Conservation (phyloP, 1,284 basidiomycete genomes). For the Apiotrichum domesticum region DNA sequence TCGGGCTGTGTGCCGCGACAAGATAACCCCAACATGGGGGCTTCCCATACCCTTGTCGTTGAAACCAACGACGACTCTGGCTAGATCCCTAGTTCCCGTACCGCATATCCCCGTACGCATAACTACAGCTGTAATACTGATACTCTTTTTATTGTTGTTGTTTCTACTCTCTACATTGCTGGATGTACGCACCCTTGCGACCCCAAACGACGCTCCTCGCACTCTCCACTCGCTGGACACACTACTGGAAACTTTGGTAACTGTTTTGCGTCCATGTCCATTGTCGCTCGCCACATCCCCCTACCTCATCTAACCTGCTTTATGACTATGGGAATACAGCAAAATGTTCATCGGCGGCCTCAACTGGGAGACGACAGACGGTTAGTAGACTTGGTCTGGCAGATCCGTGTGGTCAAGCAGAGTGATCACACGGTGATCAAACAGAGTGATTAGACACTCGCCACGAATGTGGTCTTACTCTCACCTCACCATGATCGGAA, state of each 20-base stretch:
- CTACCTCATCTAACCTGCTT: neutral
- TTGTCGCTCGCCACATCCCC: too few relatives aligned
- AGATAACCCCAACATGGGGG: too few relatives aligned
- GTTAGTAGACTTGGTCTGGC: slow-evolving; percentile 45
- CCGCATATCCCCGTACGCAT: neutral
- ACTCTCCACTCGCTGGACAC: neutral
- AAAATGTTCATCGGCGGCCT: slow-evolving; percentile 98
- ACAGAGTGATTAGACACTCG: too few relatives aligned
- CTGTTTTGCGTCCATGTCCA: too few relatives aligned
- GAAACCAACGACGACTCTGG: neutral
- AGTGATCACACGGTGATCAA: neutral
- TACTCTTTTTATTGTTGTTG: slow-evolving; percentile 1
- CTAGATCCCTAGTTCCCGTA: neutral
- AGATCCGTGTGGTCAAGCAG: too few relatives aligned
- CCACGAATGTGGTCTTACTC: too few relatives aligned
- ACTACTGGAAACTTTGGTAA: too few relatives aligned
- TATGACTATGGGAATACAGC: slow-evolving; percentile 50
- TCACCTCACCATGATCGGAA: neutral
- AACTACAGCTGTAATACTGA: slow-evolving; percentile 6
- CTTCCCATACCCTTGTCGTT: too few relatives aligned
- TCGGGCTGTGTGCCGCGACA: too few relatives aligned
- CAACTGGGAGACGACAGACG: slow-evolving; percentile 96
- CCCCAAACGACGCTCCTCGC: neutral
- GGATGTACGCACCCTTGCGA: slow-evolving; percentile 5
- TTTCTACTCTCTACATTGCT: slow-evolving; percentile 4